These are phyloP conservation scores for Coemansia nantahalensis DNA, from an alignment of 192 early-diverging fungal genomes.

Conservation along the genomic window DNA sequence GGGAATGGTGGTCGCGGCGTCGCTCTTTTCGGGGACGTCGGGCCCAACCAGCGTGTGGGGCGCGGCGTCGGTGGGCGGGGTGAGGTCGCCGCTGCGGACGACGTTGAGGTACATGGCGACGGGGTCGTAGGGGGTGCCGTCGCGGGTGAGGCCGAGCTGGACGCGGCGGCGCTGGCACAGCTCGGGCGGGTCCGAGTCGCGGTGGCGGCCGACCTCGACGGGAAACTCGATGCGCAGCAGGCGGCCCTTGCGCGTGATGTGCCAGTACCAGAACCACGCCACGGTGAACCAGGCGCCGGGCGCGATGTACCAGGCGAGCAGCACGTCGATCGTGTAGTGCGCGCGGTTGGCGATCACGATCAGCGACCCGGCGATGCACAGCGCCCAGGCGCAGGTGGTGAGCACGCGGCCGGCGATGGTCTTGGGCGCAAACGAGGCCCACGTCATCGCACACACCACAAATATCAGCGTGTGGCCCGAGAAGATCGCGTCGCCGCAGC, in stretches of 20 bases:
- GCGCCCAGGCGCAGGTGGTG: constrained; percentile 45
- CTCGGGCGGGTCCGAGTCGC: constrained; percentile 26
- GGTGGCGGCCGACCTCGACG: constrained; percentile 44
- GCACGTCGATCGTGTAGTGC: constrained; percentile 63
- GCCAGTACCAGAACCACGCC: constrained; percentile 57
- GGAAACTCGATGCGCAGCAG: constrained; percentile 53
- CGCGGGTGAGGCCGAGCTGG: constrained; percentile 32
- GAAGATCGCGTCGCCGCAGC: constrained; percentile 67
- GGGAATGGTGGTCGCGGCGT: not conserved
- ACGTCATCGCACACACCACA: constrained; percentile 58
- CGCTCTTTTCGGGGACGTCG: too few relatives aligned
- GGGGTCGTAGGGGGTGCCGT: constrained; percentile 51
- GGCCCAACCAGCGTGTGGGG: too few relatives aligned
- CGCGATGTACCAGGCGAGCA: constrained; percentile 60
- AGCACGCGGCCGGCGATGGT: constrained; percentile 43
- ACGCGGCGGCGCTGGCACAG: constrained; percentile 38
- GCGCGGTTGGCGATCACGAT: constrained; percentile 63
- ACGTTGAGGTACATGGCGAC: constrained; percentile 34
- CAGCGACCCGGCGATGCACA: constrained; percentile 58
- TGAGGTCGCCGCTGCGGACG: constrained; percentile 9
- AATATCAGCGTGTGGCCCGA: constrained; percentile 66
- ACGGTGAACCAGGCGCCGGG: constrained; percentile 54
- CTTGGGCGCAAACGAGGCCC: constrained; percentile 58
- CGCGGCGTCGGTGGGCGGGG: constrained; percentile 4
- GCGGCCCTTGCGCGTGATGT: constrained; percentile 46